phyloP scores from a whole-genome alignment of 192 early-diverging fungal genomes.

The Coemansia sp. region DNA sequence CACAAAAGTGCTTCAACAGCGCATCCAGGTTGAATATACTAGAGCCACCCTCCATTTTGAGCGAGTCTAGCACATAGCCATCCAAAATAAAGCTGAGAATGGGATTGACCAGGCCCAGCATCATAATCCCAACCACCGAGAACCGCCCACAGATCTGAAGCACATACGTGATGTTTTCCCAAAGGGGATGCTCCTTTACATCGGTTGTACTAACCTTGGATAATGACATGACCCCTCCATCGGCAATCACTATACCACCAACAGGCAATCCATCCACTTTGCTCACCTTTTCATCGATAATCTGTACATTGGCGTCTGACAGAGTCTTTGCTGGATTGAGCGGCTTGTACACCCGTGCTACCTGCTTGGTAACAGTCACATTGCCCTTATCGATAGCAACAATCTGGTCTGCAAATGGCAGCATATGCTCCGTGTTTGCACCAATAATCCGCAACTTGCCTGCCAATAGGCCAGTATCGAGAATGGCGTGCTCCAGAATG shows the following conservation, averaged over 20 bases:
- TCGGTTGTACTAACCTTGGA: too few species aligned
- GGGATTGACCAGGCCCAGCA: constrained; percentile 22
- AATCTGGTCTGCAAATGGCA: constrained; percentile 14
- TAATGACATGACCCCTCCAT: too few species aligned
- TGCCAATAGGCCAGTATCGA: constrained; percentile 15
- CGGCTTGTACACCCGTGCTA: too few species aligned
- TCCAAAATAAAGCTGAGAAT: constrained; percentile 14
- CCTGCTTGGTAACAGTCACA: constrained; percentile 2
- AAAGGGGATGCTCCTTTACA: too few species aligned
- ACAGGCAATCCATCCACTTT: too few species aligned
- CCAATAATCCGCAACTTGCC: constrained; percentile 51
- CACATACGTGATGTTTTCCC: constrained; percentile 20
- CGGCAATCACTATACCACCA: too few species aligned
- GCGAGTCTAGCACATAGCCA: constrained; percentile 14
- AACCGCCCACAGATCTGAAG: constrained; percentile 17
- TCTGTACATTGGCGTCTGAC: too few species aligned
- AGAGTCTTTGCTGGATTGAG: too few species aligned
- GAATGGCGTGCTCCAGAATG: constrained; percentile 49
- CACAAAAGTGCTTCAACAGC: constrained; percentile 14
- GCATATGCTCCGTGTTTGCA: constrained; percentile 48
- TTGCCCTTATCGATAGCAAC: constrained; percentile 9
- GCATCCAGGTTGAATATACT: background rate
- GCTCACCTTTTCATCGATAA: too few species aligned
- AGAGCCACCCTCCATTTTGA: background rate
- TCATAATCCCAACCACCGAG: constrained; percentile 2